Evolutionary conservation across 2,329 filamentous ascomycete species (phyloP).

Genomic region (Aureobasidium sp.): DNA sequence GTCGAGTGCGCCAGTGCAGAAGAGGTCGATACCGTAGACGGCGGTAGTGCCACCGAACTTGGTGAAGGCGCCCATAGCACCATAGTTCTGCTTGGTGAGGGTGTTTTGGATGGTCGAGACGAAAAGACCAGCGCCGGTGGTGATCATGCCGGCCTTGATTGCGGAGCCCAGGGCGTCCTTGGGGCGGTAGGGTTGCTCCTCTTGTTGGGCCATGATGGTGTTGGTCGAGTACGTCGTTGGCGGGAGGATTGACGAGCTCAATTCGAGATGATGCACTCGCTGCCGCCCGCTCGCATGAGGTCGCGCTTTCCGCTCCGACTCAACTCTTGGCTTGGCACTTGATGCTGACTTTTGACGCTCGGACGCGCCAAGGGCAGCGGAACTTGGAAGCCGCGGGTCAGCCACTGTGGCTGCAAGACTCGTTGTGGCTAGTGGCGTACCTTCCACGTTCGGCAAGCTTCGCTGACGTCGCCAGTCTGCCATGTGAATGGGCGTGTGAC

Average conservation of each 20-base stretch:
- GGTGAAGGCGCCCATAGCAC: constrained; percentile 70
- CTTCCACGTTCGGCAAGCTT: background rate
- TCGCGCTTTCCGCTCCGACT: background rate
- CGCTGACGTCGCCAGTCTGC: background rate
- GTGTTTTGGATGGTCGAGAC: constrained; percentile 78
- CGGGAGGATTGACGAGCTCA: background rate
- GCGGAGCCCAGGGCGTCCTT: constrained; percentile 65
- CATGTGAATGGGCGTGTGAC: background rate
- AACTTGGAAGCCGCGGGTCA: background rate
- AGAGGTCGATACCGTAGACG: constrained; percentile 47
- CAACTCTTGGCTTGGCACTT: background rate
- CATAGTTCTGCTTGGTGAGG: constrained; percentile 71
- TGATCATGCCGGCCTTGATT: constrained; percentile 55
- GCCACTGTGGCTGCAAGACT: background rate
- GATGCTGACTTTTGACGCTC: background rate
- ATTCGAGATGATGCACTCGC: background rate
- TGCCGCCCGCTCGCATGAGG: background rate
- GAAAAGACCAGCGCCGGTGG: constrained; percentile 60
- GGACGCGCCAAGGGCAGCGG: background rate
- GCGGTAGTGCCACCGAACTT: constrained; percentile 67
- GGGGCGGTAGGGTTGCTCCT: constrained; percentile 51
- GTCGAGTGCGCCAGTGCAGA: background rate
- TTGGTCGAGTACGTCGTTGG: background rate
- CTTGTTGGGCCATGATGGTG: constrained; percentile 13
- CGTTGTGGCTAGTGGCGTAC: background rate